Evolutionary conservation across 108 stramenopile genomes (phyloP), one percentile per base, ranked within the genome.

Genomic region (Cyclostephanos tholiformis): DNA sequence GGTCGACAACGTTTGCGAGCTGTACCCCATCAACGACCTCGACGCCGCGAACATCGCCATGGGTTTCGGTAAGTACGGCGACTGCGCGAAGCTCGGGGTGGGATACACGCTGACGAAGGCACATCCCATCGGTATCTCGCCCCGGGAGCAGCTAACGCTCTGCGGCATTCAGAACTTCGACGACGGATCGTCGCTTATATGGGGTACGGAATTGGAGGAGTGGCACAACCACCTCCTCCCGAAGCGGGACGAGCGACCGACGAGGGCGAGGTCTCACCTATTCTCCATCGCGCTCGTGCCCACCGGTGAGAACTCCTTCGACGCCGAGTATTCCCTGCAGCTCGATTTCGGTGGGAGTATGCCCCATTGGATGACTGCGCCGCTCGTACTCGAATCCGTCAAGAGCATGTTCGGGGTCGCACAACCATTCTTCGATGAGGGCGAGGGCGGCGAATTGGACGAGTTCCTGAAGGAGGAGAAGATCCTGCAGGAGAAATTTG

Each of bases 251-350:
- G 69, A 84, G 60, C 83, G 89, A 16, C 69, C 62, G 1, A 87
- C 89, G 9, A 73, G 89, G 77, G 89, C 89, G 2, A 75, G 61
- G 57, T 86, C 85, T 32, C 87, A 88, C 63, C 32, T 90, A 19
- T 90, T 90, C 51, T 77, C 77, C 4, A 82, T 84, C 38, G 85
- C 89, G 11, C 77, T 90, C 46, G 68, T 72, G 11, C 89, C 89
- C 20, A 87, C 89, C 16, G 82, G 86, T 12, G 72, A 77, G 12
- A 50, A 84, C 51, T 75, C 85, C 22, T 87, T 90, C 59, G 90
- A 91, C 79, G 90, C 87, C 1, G 90, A 91, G 66, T 91, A 91
- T 61, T 78, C 84, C 56, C 50, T 91, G 58, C 87, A 91, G 66
- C 73, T 91, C 53, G 88, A 91, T 50, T 84, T 89, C 58, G 90